Conservation (phyloP, 2,329 filamentous ascomycete genomes). For the Botrytis byssoidea region DNA sequence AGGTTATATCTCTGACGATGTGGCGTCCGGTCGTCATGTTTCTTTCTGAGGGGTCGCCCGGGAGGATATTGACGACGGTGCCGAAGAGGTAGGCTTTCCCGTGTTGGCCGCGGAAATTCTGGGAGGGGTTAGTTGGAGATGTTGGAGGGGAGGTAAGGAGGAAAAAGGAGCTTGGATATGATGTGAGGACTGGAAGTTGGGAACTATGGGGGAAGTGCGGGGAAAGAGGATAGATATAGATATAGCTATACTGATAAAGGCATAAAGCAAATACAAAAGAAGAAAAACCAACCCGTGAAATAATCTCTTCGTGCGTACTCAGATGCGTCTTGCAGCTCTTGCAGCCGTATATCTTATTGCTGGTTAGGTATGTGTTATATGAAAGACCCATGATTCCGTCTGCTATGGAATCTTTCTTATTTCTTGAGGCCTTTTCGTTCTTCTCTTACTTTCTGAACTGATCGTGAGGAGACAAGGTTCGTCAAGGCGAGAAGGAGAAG, state of each 20-base stretch:
- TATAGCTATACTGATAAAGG: background rate
- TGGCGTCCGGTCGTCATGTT: conserved; percentile 98
- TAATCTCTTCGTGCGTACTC: conserved; percentile 92
- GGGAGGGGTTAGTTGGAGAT: conserved; percentile 21
- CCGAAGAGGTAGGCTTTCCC: conserved; percentile 98
- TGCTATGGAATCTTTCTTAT: background rate
- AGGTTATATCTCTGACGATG: conserved; percentile 88
- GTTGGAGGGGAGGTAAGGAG: background rate
- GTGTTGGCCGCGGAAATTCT: conserved; percentile 98
- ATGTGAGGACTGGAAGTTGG: background rate
- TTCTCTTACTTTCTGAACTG: background rate
- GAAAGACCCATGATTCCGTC: conserved; percentile 69
- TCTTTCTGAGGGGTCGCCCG: conserved; percentile 82
- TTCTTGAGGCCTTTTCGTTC: background rate
- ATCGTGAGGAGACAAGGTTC: background rate
- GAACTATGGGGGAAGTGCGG: background rate
- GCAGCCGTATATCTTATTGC: conserved; percentile 86
- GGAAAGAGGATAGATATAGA: background rate
- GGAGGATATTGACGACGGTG: conserved; percentile 84
- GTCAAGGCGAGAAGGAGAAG: background rate
- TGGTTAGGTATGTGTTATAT: conserved; percentile 89
- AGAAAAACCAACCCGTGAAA: conserved; percentile 70
- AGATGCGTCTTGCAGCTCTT: conserved; percentile 95
- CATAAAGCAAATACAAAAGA: background rate
- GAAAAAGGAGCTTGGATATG: background rate